phyloP scores from a whole-genome alignment of 2,329 filamentous ascomycete species.

The Nemania sp. region DNA sequence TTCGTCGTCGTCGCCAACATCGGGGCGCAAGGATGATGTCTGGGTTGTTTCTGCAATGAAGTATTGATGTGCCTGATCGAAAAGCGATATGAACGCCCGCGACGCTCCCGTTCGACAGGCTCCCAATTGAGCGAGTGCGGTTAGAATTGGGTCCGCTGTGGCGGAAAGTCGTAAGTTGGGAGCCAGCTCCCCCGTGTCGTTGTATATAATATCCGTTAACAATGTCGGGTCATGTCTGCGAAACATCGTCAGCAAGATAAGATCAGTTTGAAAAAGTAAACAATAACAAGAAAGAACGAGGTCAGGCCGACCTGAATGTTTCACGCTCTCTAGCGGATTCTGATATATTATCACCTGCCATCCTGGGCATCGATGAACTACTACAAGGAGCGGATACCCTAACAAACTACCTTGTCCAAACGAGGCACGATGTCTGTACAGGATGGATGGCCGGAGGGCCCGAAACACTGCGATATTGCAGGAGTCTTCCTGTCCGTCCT shows the following conservation, averaged over 20 bases:
- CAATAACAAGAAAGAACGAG: neutral
- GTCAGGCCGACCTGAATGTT: conserved; percentile 21
- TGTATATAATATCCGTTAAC: conserved; percentile 13
- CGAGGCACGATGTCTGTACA: neutral
- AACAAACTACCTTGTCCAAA: neutral
- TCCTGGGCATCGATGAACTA: neutral
- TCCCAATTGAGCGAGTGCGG: conserved; percentile 20
- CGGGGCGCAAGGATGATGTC: conserved; percentile 9
- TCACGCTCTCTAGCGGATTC: conserved; percentile 24
- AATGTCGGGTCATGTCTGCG: conserved; percentile 24
- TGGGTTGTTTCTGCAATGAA: conserved; percentile 21
- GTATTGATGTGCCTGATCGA: conserved; percentile 21
- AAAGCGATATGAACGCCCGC: conserved; percentile 25
- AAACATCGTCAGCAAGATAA: conserved; percentile 1
- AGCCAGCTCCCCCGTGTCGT: conserved; percentile 7
- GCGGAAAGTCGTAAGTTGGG: conserved; percentile 11
- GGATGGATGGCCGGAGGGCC: neutral
- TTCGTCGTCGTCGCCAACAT: neutral
- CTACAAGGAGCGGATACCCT: neutral
- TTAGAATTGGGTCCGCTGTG: conserved; percentile 18
- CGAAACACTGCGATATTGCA: conserved; percentile 1
- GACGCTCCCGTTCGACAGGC: conserved; percentile 20
- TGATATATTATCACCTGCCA: conserved; percentile 15
- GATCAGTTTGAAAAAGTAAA: neutral
- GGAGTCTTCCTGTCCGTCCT: conserved; percentile 4